Evolutionary conservation across 2,329 filamentous ascomycete species (phyloP).

Genomic region (Proliferodiscus dingleyae): DNA sequence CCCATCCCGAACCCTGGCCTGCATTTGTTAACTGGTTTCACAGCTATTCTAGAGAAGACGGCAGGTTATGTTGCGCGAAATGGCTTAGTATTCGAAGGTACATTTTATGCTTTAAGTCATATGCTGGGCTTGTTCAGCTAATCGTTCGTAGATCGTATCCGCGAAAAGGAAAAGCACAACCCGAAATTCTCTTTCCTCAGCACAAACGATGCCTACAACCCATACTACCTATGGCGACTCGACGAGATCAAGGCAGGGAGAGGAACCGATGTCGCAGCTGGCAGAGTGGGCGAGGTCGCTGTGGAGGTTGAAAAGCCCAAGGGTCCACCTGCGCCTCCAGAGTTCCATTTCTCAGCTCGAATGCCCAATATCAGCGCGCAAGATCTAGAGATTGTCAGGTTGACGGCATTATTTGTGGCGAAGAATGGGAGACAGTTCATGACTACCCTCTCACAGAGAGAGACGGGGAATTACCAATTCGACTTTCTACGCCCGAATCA

Average conservation of each 20-base stretch:
- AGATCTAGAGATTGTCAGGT: constrained; percentile 68
- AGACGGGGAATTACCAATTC: constrained; percentile 89
- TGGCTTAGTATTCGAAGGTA: constrained; percentile 56
- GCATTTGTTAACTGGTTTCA: constrained; percentile 20
- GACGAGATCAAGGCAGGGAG: constrained; percentile 80
- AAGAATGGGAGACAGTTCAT: constrained; percentile 90
- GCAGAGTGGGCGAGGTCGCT: constrained; percentile 60
- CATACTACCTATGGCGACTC: constrained; percentile 88
- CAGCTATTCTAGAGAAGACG: constrained; percentile 81
- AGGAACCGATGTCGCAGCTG: constrained; percentile 72
- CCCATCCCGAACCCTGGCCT: constrained; percentile 29
- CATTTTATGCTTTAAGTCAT: constrained; percentile 9
- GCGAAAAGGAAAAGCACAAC: constrained; percentile 76
- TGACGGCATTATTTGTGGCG: constrained; percentile 88
- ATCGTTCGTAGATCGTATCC: constrained; percentile 63
- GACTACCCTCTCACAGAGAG: constrained; percentile 81
- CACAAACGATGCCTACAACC: constrained; percentile 74
- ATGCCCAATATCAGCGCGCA: constrained; percentile 97
- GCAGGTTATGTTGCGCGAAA: constrained; percentile 80
- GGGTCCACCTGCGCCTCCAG: constrained; percentile 78
- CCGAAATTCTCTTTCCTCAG: constrained; percentile 90
- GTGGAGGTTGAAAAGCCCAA: constrained; percentile 61
- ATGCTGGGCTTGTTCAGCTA: constrained; percentile 9
- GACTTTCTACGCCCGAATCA: constrained; percentile 94
- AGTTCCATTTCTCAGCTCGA: constrained; percentile 89